Percentiles rank a stretch among this genome's conserved stretches.
These are phyloP conservation scores for Phytopythium montanum DNA, from an alignment of 352 stramenopile species.

Conservation along the genomic window DNA sequence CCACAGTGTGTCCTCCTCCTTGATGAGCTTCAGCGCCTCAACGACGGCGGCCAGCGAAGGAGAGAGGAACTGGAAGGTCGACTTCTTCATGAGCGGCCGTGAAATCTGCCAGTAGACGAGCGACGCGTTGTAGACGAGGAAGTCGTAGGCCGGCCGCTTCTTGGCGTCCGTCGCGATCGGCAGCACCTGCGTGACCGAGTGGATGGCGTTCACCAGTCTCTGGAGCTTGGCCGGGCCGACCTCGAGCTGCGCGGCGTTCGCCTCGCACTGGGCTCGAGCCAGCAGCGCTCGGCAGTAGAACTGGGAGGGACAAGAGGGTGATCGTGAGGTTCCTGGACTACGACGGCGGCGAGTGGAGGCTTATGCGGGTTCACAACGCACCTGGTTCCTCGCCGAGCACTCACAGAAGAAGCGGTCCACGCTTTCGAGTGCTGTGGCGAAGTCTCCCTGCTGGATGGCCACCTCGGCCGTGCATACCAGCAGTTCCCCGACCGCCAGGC, in stretches of 20 bases:
- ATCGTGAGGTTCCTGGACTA: background rate
- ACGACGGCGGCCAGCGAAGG: conserved; percentile 57
- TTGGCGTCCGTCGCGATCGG: conserved; percentile 57
- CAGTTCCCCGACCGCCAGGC: conserved; percentile 60
- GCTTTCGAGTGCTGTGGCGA: conserved; percentile 43
- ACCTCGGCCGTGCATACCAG: conserved; percentile 75
- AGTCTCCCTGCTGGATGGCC: conserved; percentile 62
- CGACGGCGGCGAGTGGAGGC: background rate
- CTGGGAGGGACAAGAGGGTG: conserved; percentile 15
- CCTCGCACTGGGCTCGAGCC: conserved; percentile 61
- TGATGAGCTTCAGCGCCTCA: conserved; percentile 62
- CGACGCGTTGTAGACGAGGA: conserved; percentile 91
- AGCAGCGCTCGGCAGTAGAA: conserved; percentile 89
- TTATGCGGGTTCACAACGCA: conserved; percentile 10
- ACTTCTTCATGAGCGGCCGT: conserved; percentile 77
- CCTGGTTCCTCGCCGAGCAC: conserved; percentile 68
- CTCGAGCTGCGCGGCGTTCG: conserved; percentile 31
- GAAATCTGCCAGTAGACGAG: conserved; percentile 86
- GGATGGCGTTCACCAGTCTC: conserved; percentile 68
- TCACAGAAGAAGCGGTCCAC: conserved; percentile 75
- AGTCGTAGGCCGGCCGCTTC: conserved; percentile 79
- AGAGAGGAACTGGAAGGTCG: conserved; percentile 70
- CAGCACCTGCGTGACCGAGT: conserved; percentile 70
- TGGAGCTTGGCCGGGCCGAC: conserved; percentile 39
- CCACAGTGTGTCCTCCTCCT: conserved; percentile 77